Percentiles rank a stretch among this genome's conserved stretches.
Evolutionary conservation across 192 early-diverging fungal genomes (phyloP).

Genomic region (Glomus cerebriforme): DNA sequence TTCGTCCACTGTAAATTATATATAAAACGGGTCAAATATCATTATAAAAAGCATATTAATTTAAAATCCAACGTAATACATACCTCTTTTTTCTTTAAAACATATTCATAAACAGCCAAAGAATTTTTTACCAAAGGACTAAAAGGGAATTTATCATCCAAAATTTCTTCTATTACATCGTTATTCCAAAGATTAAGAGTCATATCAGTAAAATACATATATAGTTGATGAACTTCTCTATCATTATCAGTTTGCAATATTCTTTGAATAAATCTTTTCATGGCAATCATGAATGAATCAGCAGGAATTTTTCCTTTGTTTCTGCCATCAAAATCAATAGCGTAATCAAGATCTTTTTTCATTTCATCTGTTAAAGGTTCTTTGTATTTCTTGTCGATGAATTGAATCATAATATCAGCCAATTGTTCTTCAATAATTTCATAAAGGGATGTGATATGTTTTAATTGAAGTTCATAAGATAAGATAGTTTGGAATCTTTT

Average conservation of each 20-base stretch:
- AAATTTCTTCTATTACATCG: neutral
- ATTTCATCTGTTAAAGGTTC: neutral
- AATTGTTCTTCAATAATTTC: constrained; percentile 31
- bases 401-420: constrained; percentile 10
- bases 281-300: constrained; percentile 12
- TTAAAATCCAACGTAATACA: too few relatives aligned
- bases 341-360: constrained; percentile 11
- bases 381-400: constrained; percentile 23
- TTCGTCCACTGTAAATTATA: too few relatives aligned
- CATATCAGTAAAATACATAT: constrained; percentile 6
- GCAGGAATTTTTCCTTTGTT: constrained; percentile 14
- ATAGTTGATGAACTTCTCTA: neutral
- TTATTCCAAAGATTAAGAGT: neutral
- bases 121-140: constrained; percentile 9
- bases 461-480: constrained; percentile 5
- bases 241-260: neutral
- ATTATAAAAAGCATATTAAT: too few relatives aligned
- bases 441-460: constrained; percentile 26
- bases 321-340: constrained; percentile 10
- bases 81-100: constrained; percentile 1
- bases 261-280: constrained; percentile 33
- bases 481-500: constrained; percentile 2
- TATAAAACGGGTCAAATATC: too few relatives aligned
- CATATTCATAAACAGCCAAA: neutral
- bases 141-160: neutral